These are phyloP conservation scores for Pseudotsuga menziesii DNA, from an alignment of 75 land plant genomes.

Conservation along the genomic window DNA sequence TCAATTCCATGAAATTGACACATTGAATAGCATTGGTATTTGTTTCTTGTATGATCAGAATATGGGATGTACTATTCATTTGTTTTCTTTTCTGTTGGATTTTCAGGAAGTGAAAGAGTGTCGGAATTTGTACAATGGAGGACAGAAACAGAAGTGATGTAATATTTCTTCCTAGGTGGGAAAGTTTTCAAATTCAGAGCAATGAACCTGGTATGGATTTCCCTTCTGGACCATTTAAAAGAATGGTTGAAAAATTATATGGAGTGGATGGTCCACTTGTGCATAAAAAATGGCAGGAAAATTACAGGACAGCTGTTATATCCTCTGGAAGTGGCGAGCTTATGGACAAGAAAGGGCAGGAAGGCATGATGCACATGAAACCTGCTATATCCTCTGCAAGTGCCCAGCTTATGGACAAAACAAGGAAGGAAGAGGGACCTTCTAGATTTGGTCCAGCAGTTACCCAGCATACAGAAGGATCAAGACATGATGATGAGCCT, in stretches of 20 bases:
- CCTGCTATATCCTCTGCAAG: neutral
- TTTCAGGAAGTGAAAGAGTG: neutral
- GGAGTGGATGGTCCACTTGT: too few relatives aligned
- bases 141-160: constrained; percentile 1
- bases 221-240: constrained; percentile 1
- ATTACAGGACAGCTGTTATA: too few relatives aligned
- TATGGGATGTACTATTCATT: neutral
- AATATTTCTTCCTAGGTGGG: constrained; percentile 2
- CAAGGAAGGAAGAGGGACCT: neutral
- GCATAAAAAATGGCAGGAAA: too few relatives aligned
- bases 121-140: neutral
- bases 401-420: too few relatives aligned
- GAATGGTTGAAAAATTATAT: neutral
- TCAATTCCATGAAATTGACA: neutral
- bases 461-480: too few relatives aligned
- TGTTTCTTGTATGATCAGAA: neutral
- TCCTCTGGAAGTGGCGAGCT: too few relatives aligned
- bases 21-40: neutral
- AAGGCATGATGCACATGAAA: neutral
- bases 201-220: neutral
- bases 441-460: neutral
- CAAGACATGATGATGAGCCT: neutral
- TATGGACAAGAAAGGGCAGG: too few relatives aligned
- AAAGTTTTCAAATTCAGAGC: constrained; percentile 1
- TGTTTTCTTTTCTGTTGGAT: neutral